Percentiles rank a stretch among this genome's conserved stretches.
Conservation (phyloP, 257 asterid genomes). For the Gentiana straminea region DNA sequence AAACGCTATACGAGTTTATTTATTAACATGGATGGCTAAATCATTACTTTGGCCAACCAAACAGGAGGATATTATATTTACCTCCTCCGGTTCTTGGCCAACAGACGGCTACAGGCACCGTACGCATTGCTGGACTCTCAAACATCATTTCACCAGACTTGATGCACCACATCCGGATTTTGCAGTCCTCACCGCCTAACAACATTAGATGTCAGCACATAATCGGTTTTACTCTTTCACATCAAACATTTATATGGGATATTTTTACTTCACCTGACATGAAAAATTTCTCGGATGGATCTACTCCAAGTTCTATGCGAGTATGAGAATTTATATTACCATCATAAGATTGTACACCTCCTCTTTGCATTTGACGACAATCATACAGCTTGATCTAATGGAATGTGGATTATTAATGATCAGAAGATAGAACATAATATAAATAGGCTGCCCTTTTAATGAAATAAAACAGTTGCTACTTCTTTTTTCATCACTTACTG, state of each 20-base stretch:
- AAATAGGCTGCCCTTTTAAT: background rate
- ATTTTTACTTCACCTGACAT: constrained; percentile 42
- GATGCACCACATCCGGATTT: constrained; percentile 72
- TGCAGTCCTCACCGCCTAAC: constrained; percentile 87
- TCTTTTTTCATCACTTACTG: constrained; percentile 43
- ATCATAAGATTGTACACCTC: constrained; percentile 71
- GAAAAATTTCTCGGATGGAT: constrained; percentile 67
- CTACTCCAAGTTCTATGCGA: constrained; percentile 72
- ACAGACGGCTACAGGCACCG: constrained; percentile 62
- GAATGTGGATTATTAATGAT: background rate
- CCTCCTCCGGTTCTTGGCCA: constrained; percentile 55
- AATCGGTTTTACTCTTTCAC: constrained; percentile 1
- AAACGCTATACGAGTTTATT: too few species aligned
- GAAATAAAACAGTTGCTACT: background rate
- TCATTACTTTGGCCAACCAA: background rate
- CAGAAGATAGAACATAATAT: background rate
- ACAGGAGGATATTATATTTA: constrained; percentile 4
- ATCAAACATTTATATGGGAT: background rate
- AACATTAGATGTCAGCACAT: background rate
- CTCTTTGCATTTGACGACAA: constrained; percentile 57
- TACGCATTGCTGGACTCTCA: constrained; percentile 39
- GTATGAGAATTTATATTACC: constrained; percentile 76
- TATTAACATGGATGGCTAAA: too few species aligned
- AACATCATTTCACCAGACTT: constrained; percentile 77
- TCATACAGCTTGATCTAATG: constrained; percentile 79